Conservation (phyloP, 768 basidiomycete species). For the Cystobasidium ongulense region DNA sequence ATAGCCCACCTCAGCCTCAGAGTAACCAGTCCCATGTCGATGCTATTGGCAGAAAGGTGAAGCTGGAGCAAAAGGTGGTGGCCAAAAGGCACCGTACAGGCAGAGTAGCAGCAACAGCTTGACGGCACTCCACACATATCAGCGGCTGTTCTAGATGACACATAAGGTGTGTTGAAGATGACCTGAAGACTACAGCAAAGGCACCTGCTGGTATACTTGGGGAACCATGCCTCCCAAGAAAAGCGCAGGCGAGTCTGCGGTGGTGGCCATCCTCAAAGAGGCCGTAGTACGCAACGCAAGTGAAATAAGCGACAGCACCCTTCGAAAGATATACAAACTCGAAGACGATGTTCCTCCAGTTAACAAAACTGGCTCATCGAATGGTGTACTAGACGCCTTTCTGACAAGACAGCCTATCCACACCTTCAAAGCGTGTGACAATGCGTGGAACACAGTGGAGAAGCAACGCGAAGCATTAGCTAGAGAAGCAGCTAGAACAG, state of each 20-base stretch:
- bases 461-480: background rate
- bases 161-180: background rate
- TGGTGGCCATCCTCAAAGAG: background rate
- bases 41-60: background rate
- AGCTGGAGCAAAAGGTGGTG: background rate
- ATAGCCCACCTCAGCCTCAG: constrained; percentile 9
- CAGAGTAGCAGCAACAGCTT: background rate
- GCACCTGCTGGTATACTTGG: background rate
- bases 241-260: background rate
- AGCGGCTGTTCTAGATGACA: background rate
- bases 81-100: background rate
- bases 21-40: background rate
- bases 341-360: background rate
- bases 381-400: no score
- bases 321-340: constrained; percentile 11
- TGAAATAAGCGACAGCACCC: background rate
- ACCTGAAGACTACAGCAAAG: background rate
- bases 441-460: constrained; percentile 3
- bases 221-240: background rate
- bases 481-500: background rate
- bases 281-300: background rate
- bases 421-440: background rate
- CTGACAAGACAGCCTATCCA: background rate
- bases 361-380: background rate
- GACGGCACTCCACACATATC: no score